Conservation (phyloP, 441 rosid genomes). For the Corymbia calophylla region DNA sequence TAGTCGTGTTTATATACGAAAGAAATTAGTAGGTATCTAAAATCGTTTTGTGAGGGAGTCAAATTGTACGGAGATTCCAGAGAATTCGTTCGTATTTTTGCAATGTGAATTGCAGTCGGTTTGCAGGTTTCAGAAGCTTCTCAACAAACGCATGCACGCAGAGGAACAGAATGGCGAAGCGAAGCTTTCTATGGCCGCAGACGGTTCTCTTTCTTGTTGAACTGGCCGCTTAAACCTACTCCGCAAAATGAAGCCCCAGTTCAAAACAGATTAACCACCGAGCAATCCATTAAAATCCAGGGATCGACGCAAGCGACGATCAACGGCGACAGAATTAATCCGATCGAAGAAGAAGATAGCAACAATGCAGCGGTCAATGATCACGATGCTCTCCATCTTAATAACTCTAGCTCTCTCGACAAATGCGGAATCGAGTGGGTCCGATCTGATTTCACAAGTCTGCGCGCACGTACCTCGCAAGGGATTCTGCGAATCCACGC, state of each 20-base stretch:
- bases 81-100: neutral
- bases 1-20: neutral
- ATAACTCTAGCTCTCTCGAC: neutral
- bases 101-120: neutral
- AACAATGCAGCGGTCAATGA: neutral
- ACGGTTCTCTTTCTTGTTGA: neutral
- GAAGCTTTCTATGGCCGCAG: neutral
- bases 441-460: neutral
- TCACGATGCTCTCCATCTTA: neutral
- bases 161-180: neutral
- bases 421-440: neutral
- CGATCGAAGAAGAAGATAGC: neutral
- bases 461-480: neutral
- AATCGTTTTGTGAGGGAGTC: neutral
- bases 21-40: neutral
- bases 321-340: neutral
- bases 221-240: neutral
- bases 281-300: neutral
- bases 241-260: too few relatives aligned
- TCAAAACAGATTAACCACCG: neutral
- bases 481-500: neutral
- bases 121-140: neutral
- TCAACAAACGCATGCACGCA: neutral
- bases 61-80: neutral
- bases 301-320: neutral